Evolutionary conservation across 2,329 filamentous ascomycete genomes (phyloP).

Genomic region (Elsinoe perseae): DNA sequence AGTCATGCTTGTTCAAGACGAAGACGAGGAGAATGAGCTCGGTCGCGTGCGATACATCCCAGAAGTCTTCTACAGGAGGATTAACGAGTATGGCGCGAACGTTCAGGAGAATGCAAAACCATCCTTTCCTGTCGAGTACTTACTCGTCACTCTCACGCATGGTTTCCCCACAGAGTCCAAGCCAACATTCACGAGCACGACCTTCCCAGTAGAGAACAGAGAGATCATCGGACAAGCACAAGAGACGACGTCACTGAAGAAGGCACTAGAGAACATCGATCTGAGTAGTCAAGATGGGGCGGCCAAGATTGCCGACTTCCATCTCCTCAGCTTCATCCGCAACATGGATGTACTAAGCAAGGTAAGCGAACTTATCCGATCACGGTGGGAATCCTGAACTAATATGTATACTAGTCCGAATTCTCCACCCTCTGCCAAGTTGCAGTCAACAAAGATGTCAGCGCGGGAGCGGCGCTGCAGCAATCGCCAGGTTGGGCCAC

Average conservation of each 20-base stretch:
- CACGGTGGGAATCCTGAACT: neutral
- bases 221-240: slow-evolving; percentile 79
- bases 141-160: slow-evolving; percentile 91
- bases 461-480: slow-evolving; percentile 74
- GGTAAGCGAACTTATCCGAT: slow-evolving; percentile 46
- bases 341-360: slow-evolving; percentile 74
- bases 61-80: slow-evolving; percentile 89
- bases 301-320: slow-evolving; percentile 79
- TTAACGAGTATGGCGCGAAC: slow-evolving; percentile 94
- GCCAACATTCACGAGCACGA: slow-evolving; percentile 60
- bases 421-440: slow-evolving; percentile 77
- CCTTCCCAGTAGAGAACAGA: slow-evolving; percentile 88
- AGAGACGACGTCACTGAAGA: slow-evolving; percentile 62
- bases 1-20: slow-evolving; percentile 88
- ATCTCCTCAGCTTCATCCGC: slow-evolving; percentile 81
- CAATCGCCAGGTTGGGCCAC: slow-evolving; percentile 90
- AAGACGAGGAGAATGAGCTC: slow-evolving; percentile 72
- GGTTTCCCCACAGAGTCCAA: slow-evolving; percentile 79
- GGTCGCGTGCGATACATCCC: slow-evolving; percentile 78
- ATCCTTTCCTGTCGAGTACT: slow-evolving; percentile 90
- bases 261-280: slow-evolving; percentile 52
- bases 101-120: slow-evolving; percentile 97
- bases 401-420: slow-evolving; percentile 60
- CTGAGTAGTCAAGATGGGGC: slow-evolving; percentile 57
- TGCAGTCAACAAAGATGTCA: slow-evolving; percentile 70